These are phyloP conservation scores for Aspergillus thermomutatus DNA, from an alignment of 2,329 filamentous ascomycete species.

Conservation along the genomic window DNA sequence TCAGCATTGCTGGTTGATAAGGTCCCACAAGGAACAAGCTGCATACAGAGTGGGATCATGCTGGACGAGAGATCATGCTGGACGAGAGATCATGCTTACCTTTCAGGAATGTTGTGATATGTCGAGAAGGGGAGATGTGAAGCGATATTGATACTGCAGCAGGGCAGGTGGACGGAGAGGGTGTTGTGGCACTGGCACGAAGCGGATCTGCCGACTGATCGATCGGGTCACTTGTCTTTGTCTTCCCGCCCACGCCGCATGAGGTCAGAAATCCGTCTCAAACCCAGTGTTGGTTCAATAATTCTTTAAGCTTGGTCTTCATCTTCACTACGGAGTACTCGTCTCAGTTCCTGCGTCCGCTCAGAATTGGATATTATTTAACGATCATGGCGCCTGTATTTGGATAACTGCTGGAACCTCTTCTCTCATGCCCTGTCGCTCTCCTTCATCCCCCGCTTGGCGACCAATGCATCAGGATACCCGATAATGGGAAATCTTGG, in stretches of 20 bases:
- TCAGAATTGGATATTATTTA: background rate
- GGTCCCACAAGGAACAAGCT: background rate
- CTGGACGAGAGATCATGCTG: background rate
- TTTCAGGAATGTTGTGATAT: background rate
- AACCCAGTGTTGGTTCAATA: background rate
- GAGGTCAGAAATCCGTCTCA: background rate
- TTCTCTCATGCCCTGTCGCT: conserved; percentile 7
- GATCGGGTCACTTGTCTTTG: conserved; percentile 5
- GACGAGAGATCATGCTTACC: background rate
- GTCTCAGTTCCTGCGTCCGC: background rate
- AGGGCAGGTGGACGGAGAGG: conserved; percentile 2
- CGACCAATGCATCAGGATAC: conserved; percentile 35
- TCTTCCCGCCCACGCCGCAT: background rate
- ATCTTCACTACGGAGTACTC: background rate
- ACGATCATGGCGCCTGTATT: conserved; percentile 16
- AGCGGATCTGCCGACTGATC: conserved; percentile 13
- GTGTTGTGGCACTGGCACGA: conserved; percentile 1
- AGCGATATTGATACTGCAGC: background rate
- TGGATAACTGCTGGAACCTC: conserved; percentile 12
- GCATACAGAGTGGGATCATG: background rate
- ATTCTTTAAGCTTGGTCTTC: background rate
- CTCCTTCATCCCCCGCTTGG: conserved; percentile 44
- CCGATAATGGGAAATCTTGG: conserved; percentile 65
- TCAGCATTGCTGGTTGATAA: conserved; percentile 12
- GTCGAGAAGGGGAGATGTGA: background rate